Evolutionary conservation across 805 yeast genomes (phyloP).

Genomic region (Candida tallmaniae): DNA sequence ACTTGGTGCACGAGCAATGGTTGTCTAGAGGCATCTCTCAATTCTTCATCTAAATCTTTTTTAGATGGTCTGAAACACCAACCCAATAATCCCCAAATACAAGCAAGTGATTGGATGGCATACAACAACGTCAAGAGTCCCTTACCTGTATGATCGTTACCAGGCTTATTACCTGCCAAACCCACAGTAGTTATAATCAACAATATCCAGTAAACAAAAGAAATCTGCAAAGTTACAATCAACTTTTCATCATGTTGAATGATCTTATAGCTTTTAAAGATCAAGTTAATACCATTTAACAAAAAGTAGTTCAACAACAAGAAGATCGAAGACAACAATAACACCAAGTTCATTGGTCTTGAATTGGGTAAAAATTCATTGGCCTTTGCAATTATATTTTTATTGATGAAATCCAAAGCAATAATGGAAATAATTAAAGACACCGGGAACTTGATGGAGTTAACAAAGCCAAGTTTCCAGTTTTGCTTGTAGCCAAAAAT

Average conservation of each 20-base stretch:
- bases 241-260: slow-evolving; percentile 42
- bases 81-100: slow-evolving; percentile 50
- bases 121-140: slow-evolving; percentile 46
- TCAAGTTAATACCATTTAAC: slow-evolving; percentile 40
- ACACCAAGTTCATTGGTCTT: slow-evolving; percentile 34
- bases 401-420: slow-evolving; percentile 20
- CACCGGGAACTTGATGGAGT: slow-evolving; percentile 55
- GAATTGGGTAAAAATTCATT: slow-evolving; percentile 36
- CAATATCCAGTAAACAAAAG: slow-evolving; percentile 53
- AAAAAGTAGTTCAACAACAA: slow-evolving; percentile 53
- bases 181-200: slow-evolving; percentile 46
- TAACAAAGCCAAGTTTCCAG: slow-evolving; percentile 38
- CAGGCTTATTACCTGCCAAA: slow-evolving; percentile 36
- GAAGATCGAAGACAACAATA: slow-evolving; percentile 41
- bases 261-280: slow-evolving; percentile 29
- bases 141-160: slow-evolving; percentile 51
- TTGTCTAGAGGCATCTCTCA: slow-evolving; percentile 12
- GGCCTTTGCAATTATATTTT: slow-evolving; percentile 14
- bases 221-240: slow-evolving; percentile 43
- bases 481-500: slow-evolving; percentile 43
- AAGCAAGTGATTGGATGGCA: slow-evolving; percentile 41
- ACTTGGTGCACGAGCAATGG: slow-evolving; percentile 24
- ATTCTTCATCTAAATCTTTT: slow-evolving; percentile 10
- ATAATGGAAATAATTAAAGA: slow-evolving; percentile 45
- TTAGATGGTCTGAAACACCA: slow-evolving; percentile 27